A percentile compares a stretch with the other conserved stretches of the same genome.
Conservation (phyloP, 164 flowering plant species). For the Dillenia turbinata region DNA sequence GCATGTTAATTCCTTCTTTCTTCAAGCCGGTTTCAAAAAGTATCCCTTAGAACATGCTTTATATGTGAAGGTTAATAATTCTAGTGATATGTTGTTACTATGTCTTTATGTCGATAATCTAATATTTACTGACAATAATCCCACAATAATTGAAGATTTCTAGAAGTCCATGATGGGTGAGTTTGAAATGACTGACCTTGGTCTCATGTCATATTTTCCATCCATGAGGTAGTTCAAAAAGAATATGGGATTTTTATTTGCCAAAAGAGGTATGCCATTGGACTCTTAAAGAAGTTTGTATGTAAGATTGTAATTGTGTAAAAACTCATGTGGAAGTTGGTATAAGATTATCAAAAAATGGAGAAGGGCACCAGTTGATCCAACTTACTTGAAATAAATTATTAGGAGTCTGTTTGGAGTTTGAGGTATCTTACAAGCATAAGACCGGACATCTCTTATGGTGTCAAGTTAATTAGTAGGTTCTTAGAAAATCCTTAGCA, state of each 20-base stretch:
- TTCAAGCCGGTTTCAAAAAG: too few species aligned
- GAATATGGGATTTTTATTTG: not conserved
- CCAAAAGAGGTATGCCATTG: not conserved
- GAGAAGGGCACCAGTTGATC: not conserved
- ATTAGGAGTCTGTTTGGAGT: too few species aligned
- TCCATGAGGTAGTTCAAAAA: not conserved
- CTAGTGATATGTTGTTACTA: too few species aligned
- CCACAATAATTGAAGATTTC: not conserved
- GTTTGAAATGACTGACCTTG: conserved; percentile 1
- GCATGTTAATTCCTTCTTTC: too few species aligned
- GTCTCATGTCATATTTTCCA: not conserved
- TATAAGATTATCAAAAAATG: not conserved
- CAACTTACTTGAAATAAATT: not conserved
- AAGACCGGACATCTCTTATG: not conserved
- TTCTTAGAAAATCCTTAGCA: not conserved
- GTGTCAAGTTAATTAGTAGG: not conserved
- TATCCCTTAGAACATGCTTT: too few species aligned
- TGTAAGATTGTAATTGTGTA: not conserved
- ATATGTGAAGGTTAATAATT: too few species aligned
- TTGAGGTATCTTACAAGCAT: not conserved
- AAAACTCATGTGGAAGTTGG: not conserved
- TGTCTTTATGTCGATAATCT: not conserved
- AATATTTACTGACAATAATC: not conserved
- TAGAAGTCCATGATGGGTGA: not conserved
- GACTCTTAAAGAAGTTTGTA: not conserved